phyloP scores from a whole-genome alignment of 2,329 filamentous ascomycete genomes.

The Xylariales sp. region DNA sequence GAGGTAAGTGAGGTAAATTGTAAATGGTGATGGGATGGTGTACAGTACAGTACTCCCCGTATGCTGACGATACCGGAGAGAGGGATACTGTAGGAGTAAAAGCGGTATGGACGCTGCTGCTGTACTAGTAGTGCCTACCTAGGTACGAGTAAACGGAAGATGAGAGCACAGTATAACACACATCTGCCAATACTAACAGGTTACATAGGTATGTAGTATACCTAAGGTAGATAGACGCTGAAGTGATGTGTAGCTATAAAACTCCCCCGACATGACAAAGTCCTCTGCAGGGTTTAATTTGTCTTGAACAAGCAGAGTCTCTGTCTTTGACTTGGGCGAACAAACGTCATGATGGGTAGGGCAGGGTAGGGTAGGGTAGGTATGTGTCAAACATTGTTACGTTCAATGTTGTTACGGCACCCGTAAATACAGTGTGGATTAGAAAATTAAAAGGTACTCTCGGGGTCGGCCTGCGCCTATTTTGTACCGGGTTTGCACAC shows the following conservation, averaged over 20 bases:
- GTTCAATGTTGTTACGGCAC: not conserved
- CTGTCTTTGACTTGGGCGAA: slow-evolving; percentile 16
- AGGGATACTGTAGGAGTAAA: slow-evolving; percentile 22
- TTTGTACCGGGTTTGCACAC: slow-evolving; percentile 7
- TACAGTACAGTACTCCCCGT: not conserved
- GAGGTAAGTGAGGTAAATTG: slow-evolving; percentile 13
- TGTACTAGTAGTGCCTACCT: not conserved
- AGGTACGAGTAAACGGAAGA: too few species aligned
- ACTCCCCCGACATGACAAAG: slow-evolving; percentile 36
- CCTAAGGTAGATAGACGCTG: not conserved
- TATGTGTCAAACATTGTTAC: slow-evolving; percentile 1
- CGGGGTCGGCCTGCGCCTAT: slow-evolving; percentile 4
- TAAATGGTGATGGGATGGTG: slow-evolving; percentile 3
- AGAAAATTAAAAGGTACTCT: too few species aligned
- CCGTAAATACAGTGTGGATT: slow-evolving; percentile 29
- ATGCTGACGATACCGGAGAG: not conserved
- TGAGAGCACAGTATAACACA: too few species aligned
- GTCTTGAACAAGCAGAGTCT: slow-evolving; percentile 25
- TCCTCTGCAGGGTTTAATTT: slow-evolving; percentile 43
- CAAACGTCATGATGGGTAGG: slow-evolving; percentile 14
- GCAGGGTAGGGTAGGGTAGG: too few species aligned
- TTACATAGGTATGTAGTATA: too few species aligned
- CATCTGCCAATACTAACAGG: too few species aligned
- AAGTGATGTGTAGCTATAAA: slow-evolving; percentile 20
- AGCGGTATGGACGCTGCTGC: too few species aligned